Conservation (phyloP, 2,329 filamentous ascomycete species). For the Alternaria conjuncta region DNA sequence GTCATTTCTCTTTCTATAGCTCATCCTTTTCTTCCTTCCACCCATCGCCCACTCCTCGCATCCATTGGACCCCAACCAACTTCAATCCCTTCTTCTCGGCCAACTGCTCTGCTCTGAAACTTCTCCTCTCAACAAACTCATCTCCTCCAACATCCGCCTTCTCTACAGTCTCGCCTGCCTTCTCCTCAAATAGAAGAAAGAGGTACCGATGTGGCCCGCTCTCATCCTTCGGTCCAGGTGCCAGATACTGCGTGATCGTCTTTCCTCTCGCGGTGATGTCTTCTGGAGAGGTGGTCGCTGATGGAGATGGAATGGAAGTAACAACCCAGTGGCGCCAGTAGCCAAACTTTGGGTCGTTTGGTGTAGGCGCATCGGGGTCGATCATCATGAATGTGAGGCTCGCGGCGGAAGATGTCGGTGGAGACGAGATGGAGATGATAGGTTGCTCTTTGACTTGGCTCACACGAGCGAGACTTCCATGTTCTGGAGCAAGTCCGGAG, state of each 20-base stretch:
- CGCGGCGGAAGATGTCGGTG: background rate
- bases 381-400: slow-evolving; percentile 59
- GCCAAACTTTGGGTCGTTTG: slow-evolving; percentile 61
- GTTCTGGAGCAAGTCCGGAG: slow-evolving; percentile 21
- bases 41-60: slow-evolving; percentile 47
- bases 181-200: slow-evolving; percentile 41
- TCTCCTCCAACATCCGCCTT: slow-evolving; percentile 44
- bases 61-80: slow-evolving; percentile 46
- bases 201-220: slow-evolving; percentile 45
- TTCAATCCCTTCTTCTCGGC: slow-evolving; percentile 34
- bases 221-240: slow-evolving; percentile 45
- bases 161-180: slow-evolving; percentile 21
- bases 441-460: slow-evolving; percentile 33
- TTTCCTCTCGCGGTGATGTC: slow-evolving; percentile 21
- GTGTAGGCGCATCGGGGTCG: slow-evolving; percentile 63
- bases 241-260: slow-evolving; percentile 41
- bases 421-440: slow-evolving; percentile 39
- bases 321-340: slow-evolving; percentile 64
- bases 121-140: slow-evolving; percentile 45
- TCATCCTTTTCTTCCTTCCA: slow-evolving; percentile 33
- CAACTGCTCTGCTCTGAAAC: slow-evolving; percentile 34
- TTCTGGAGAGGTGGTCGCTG: background rate
- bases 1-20: background rate
- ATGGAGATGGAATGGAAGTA: slow-evolving; percentile 14
- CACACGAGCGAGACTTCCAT: slow-evolving; percentile 46